Base-by-base conservation (phyloP, 257 asterid species). In the Nicotiana obtusifolia region DNA sequence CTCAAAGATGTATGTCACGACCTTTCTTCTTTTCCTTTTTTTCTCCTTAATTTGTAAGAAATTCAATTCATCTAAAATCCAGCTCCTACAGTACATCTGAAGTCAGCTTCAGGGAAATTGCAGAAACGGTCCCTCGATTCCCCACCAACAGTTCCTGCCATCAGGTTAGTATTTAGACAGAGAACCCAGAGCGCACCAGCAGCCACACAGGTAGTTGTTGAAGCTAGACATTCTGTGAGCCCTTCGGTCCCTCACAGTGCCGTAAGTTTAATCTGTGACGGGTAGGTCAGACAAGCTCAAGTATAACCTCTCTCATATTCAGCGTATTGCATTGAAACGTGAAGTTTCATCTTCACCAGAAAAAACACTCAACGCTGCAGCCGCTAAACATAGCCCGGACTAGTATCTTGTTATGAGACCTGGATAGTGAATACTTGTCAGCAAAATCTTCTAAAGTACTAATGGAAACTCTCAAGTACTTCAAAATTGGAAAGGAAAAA, bases 361-460 rank as follows among this genome's bases (percentile, higher is more conserved):
- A 75, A 75, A 75, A 75, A 44, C 80, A 24, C 62, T 75, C 44
- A 16, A 16, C 26, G 28, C 49, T 75, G 64, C 80, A 75, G 62
- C 64, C 15, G 10, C 64, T 75, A 28, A 4, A 26, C 44, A 16
- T 49, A 4, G 26, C 44, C 75, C 52, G 62, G 44, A 75, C 61
- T 75, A 75, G 41, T 75, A 26, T 26, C 52, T 49, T 49, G 47
- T 24, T 49, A 15, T 33, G 10, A 49, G 80, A 75, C 80, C 80
- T 75, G 64, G 16, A 16, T 16, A 49, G 64, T 16, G 33, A 26
- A 26, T 49, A 75, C 26, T 49, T 5, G 1, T 73, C 61, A 75
- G 62, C 17, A 19, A 3, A 75, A 49, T 75, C 64, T 49, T 28
- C 9, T 41, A 16, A 73, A 47, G 30, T 47, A 47, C n/a, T 10